Conservation (phyloP, 371 early-diverging fungal species). For the Mortierella sp. region DNA sequence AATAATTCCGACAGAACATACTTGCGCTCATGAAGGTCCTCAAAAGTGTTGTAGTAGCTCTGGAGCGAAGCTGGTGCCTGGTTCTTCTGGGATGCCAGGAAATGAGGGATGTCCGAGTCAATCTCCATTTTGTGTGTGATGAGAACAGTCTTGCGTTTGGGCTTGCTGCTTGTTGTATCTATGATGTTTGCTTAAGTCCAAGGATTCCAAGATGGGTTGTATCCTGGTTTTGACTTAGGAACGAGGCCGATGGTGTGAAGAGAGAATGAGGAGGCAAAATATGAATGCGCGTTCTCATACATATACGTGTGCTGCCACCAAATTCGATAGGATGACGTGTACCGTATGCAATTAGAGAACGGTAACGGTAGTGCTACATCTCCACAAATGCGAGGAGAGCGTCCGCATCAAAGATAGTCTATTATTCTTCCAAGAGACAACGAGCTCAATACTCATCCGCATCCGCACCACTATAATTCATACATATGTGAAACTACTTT, state of each 20-base stretch:
- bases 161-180: neutral
- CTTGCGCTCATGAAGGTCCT: slow-evolving; percentile 94
- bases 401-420: too few relatives aligned
- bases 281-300: slow-evolving; percentile 2
- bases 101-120: slow-evolving; percentile 83
- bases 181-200: neutral
- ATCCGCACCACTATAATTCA: too few relatives aligned
- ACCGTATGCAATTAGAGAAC: too few relatives aligned
- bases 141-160: neutral
- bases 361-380: too few relatives aligned
- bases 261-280: slow-evolving; percentile 11
- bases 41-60: slow-evolving; percentile 81
- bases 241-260: neutral
- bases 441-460: too few relatives aligned
- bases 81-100: slow-evolving; percentile 75
- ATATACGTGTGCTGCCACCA: too few relatives aligned
- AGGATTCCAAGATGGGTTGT: too few relatives aligned
- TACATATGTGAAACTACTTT: too few relatives aligned
- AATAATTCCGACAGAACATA: slow-evolving; percentile 55
- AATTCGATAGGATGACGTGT: too few relatives aligned
- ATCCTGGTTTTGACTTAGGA: neutral
- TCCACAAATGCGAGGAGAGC: too few relatives aligned
- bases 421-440: too few relatives aligned
- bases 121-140: slow-evolving; percentile 73
- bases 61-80: slow-evolving; percentile 77